phyloP scores from a whole-genome alignment of 2,329 filamentous ascomycete genomes.

The Neonectria magnoliae region DNA sequence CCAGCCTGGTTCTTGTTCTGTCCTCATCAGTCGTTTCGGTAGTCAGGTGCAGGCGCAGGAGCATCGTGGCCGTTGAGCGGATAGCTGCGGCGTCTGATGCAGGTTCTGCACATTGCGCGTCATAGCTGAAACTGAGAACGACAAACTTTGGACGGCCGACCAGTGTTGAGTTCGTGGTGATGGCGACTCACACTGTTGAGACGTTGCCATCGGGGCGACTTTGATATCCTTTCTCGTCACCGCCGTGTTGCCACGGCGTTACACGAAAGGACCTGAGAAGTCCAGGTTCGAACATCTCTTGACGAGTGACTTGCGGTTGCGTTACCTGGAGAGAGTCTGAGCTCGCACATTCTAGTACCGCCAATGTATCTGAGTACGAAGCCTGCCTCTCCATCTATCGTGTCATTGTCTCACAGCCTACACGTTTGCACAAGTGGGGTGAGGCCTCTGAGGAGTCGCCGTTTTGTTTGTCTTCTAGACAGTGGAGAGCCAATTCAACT shows the following conservation, averaged over 20 bases:
- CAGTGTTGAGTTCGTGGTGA: background rate
- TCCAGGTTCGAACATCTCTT: slow-evolving; percentile 28
- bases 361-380: slow-evolving; percentile 6
- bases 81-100: background rate
- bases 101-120: background rate
- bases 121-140: background rate
- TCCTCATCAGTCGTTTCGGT: background rate
- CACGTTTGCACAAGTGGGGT: slow-evolving; percentile 23
- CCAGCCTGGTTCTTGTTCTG: background rate
- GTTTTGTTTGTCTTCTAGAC: slow-evolving; percentile 28
- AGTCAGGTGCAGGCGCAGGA: background rate
- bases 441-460: background rate
- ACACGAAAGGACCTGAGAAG: slow-evolving; percentile 27
- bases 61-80: background rate
- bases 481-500: background rate
- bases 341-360: slow-evolving; percentile 18
- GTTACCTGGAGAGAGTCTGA: slow-evolving; percentile 18
- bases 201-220: background rate
- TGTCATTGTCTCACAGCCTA: slow-evolving; percentile 34
- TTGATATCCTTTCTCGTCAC: slow-evolving; percentile 12
- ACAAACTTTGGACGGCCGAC: background rate
- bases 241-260: slow-evolving; percentile 18
- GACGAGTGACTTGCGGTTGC: slow-evolving; percentile 33
- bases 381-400: slow-evolving; percentile 15
- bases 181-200: background rate